A percentile compares a stretch with the other conserved stretches of the same genome.
Conservation (phyloP, 2,329 filamentous ascomycete species). For the Alternaria conjuncta region DNA sequence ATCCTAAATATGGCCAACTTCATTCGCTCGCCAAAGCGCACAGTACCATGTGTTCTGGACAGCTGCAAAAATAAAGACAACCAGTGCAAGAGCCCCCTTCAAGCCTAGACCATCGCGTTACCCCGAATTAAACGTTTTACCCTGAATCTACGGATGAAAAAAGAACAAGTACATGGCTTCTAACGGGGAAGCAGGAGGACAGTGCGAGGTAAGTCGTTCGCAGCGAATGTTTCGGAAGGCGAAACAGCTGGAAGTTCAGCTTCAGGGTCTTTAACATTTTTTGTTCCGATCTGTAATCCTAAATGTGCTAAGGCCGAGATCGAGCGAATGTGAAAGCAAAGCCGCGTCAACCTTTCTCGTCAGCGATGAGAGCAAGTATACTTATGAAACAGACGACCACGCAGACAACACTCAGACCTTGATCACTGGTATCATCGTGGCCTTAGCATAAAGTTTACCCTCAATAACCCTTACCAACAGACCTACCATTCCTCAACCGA, state of each 20-base stretch:
- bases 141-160: not conserved
- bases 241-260: not conserved
- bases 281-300: not conserved
- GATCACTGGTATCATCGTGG: not conserved
- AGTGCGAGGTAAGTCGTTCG: constrained; percentile 2
- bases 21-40: not conserved
- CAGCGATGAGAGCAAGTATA: not conserved
- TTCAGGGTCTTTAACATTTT: not conserved
- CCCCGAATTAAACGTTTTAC: not conserved
- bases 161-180: not conserved
- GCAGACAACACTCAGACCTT: not conserved
- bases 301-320: not conserved
- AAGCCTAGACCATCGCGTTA: not conserved
- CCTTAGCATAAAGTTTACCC: not conserved
- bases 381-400: not conserved
- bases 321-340: not conserved
- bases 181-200: not conserved
- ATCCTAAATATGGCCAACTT: not conserved
- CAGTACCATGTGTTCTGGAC: constrained; percentile 1
- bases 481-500: not conserved
- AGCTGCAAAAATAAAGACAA: not conserved
- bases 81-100: not conserved
- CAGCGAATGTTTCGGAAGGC: not conserved
- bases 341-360: not conserved
- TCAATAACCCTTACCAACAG: not conserved